A percentile compares a stretch with the other conserved stretches of the same genome.
Evolutionary conservation across 805 yeast species (phyloP).

Genomic region (Yarrowia sp.): DNA sequence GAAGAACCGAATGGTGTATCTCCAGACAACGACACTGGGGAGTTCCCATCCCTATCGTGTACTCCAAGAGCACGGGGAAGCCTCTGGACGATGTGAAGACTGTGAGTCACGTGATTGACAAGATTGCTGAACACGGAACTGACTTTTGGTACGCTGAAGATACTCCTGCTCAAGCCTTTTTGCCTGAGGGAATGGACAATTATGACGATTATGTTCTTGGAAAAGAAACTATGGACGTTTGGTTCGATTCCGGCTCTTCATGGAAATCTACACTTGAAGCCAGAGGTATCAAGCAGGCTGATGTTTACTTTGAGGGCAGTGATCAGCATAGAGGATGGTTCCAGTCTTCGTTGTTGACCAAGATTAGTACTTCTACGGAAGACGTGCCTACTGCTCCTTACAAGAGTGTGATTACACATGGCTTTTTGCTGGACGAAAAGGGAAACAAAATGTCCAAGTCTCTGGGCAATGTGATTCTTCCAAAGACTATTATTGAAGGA

Average conservation of each 20-base stretch:
- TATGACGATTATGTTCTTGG: slow-evolving; percentile 59
- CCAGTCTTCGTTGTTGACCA: slow-evolving; percentile 85
- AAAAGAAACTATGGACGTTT: slow-evolving; percentile 93
- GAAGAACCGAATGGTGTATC: slow-evolving; percentile 95
- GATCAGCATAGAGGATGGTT: slow-evolving; percentile 99
- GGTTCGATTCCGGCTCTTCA: slow-evolving; percentile 97
- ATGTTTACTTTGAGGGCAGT: slow-evolving; percentile 92
- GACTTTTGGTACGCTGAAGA: slow-evolving; percentile 75
- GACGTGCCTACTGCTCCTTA: slow-evolving; percentile 58
- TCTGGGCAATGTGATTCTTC: slow-evolving; percentile 75
- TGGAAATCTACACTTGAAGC: slow-evolving; percentile 55
- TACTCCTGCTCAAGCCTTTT: slow-evolving; percentile 63
- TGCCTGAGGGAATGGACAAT: slow-evolving; percentile 52
- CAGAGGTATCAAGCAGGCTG: slow-evolving; percentile 50
- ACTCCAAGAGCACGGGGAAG: slow-evolving; percentile 57
- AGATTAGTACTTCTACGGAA: slow-evolving; percentile 49
- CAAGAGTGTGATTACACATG: slow-evolving; percentile 80
- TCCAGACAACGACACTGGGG: slow-evolving; percentile 98
- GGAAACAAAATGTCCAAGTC: slow-evolving; percentile 94
- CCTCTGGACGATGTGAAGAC: slow-evolving; percentile 59
- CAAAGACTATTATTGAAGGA: slow-evolving; percentile 64
- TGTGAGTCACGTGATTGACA: slow-evolving; percentile 56
- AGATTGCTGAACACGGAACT: slow-evolving; percentile 59
- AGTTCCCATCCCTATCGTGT: slow-evolving; percentile 90
- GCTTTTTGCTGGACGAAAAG: slow-evolving; percentile 82